Conservation (phyloP, 2,329 filamentous ascomycete species). For the Pseudogymnoascus sp. region DNA sequence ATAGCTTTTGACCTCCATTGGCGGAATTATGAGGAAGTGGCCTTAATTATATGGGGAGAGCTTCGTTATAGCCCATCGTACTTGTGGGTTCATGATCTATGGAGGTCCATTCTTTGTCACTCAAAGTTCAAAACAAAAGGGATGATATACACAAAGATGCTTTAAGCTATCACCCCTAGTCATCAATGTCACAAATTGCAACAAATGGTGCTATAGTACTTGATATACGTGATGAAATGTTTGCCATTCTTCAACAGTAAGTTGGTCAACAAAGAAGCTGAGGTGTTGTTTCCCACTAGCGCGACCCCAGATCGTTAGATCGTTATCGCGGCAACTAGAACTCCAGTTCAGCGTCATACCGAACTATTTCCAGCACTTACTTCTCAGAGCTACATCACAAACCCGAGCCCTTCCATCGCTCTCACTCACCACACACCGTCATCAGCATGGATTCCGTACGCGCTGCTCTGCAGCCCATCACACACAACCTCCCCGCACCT, state of each 20-base stretch:
- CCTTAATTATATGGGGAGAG: neutral
- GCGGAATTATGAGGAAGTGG: too few relatives aligned
- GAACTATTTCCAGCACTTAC: neutral
- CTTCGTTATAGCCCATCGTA: neutral
- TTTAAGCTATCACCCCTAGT: neutral
- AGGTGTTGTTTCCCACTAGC: neutral
- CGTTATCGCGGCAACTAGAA: neutral
- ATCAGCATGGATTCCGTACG: neutral
- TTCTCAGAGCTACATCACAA: neutral
- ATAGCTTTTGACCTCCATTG: neutral
- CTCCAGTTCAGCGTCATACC: neutral
- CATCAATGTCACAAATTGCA: neutral
- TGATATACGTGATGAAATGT: neutral
- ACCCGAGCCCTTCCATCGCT: neutral
- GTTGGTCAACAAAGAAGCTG: neutral
- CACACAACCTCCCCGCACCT: conserved; percentile 64
- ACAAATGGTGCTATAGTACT: neutral
- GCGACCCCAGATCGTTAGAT: neutral
- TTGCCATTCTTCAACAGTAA: neutral
- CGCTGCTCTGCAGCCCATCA: conserved; percentile 53
- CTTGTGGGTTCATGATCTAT: neutral
- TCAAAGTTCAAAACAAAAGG: neutral
- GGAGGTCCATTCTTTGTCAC: neutral
- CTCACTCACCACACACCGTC: neutral
- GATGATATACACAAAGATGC: neutral